phyloP scores from a whole-genome alignment of 148 eudicot genomes.

The Diospyros kaki region DNA sequence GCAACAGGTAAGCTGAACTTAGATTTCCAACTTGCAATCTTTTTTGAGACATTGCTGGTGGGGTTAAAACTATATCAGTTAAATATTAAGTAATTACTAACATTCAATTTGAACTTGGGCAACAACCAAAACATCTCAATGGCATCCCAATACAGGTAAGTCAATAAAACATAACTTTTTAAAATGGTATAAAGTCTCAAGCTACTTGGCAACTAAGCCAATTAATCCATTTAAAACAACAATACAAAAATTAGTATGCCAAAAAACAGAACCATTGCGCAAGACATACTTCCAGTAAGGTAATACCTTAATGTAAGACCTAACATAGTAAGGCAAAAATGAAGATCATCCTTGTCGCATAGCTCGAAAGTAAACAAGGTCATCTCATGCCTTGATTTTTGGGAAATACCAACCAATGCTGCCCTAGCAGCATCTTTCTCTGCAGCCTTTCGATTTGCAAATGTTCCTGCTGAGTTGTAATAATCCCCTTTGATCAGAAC shows the following conservation, averaged over 20 bases:
- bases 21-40: no score
- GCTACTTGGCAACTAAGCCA: background rate
- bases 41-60: no score
- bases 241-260: conserved; percentile 1
- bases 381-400: conserved; percentile 34
- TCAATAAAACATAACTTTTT: no score
- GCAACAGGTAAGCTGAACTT: no score
- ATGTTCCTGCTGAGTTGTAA: conserved; percentile 29
- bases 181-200: background rate
- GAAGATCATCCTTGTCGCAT: conserved; percentile 2
- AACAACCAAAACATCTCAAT: no score
- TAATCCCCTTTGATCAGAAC: conserved; percentile 51
- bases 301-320: background rate
- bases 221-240: background rate
- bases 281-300: no score
- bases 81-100: no score
- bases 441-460: conserved; percentile 36
- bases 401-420: conserved; percentile 34
- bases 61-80: no score
- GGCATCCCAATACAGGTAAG: no score
- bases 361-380: conserved; percentile 31
- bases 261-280: background rate
- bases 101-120: no score
- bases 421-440: conserved; percentile 56
- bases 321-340: background rate